Conservation (phyloP, 805 yeast species). For the Candida ipomoeae region DNA sequence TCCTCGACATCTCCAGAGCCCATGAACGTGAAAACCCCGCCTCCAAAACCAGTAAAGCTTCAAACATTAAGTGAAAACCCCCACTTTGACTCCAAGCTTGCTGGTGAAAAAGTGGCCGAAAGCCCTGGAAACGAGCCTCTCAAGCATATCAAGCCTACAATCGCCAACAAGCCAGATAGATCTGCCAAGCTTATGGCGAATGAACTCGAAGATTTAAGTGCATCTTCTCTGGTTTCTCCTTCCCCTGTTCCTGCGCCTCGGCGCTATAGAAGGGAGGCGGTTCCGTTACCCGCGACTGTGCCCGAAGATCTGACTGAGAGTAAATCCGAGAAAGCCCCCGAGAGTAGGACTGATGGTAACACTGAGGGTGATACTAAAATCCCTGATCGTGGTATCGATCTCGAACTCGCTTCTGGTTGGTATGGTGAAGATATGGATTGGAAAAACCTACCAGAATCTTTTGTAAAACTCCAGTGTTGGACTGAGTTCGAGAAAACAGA, state of each 20-base stretch:
- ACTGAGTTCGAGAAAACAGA: too few species aligned
- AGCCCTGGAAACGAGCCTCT: conserved; percentile 16
- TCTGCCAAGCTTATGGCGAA: not conserved
- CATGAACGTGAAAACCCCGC: not conserved
- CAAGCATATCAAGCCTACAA: conserved; percentile 16
- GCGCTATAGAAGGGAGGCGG: conserved; percentile 18
- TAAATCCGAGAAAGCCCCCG: too few species aligned
- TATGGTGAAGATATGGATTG: conserved; percentile 19
- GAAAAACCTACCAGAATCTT: too few species aligned
- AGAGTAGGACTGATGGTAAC: too few species aligned
- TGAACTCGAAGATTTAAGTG: conserved; percentile 10
- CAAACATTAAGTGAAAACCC: not conserved
- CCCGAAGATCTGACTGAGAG: conserved; percentile 19
- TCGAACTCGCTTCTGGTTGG: conserved; percentile 47
- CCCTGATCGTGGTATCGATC: conserved; percentile 22
- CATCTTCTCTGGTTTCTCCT: conserved; percentile 28
- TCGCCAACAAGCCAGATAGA: conserved; percentile 3
- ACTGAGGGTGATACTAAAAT: too few species aligned
- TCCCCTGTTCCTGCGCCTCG: conserved; percentile 37
- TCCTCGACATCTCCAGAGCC: not conserved
- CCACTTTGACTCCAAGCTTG: not conserved
- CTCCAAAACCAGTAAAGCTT: not conserved
- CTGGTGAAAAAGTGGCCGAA: conserved; percentile 2
- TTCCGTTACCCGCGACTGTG: conserved; percentile 9
- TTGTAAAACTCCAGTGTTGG: too few species aligned